Percentiles rank a stretch among this genome's conserved stretches.
These are phyloP conservation scores for Ascochyta viciae-villosae DNA, from an alignment of 2,329 filamentous ascomycete species.

Conservation along the genomic window DNA sequence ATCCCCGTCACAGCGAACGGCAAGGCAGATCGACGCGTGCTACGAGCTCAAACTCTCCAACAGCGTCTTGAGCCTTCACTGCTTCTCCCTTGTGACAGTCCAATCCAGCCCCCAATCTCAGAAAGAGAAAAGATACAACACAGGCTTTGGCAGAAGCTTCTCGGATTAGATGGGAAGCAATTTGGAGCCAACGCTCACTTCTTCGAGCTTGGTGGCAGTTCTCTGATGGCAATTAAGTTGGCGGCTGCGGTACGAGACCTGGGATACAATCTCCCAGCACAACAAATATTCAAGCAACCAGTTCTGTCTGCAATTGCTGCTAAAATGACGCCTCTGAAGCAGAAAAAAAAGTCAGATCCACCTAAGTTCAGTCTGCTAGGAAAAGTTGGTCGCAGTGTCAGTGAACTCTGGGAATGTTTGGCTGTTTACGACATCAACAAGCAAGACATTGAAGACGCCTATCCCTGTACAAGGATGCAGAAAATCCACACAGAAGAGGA, in stretches of 20 bases:
- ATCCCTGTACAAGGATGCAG: conserved; percentile 5
- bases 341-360: neutral
- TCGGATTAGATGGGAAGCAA: neutral
- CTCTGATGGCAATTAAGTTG: conserved; percentile 3
- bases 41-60: neutral
- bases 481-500: neutral
- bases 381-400: neutral
- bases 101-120: neutral
- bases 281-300: conserved; percentile 6
- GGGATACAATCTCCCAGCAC: conserved; percentile 6
- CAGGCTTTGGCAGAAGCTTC: neutral
- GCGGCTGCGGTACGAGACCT: neutral
- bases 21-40: conserved; percentile 1
- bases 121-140: neutral
- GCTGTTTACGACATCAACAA: neutral
- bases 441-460: conserved; percentile 2
- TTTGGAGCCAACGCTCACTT: conserved; percentile 4
- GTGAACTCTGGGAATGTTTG: neutral
- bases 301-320: conserved; percentile 4
- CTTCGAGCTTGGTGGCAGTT: conserved; percentile 10
- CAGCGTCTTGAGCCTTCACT: neutral
- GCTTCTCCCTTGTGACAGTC: neutral
- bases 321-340: neutral
- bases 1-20: conserved; percentile 4
- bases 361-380: neutral